These are phyloP conservation scores for Trametes sp. DNA, from an alignment of 1,284 basidiomycete genomes.

Conservation along the genomic window DNA sequence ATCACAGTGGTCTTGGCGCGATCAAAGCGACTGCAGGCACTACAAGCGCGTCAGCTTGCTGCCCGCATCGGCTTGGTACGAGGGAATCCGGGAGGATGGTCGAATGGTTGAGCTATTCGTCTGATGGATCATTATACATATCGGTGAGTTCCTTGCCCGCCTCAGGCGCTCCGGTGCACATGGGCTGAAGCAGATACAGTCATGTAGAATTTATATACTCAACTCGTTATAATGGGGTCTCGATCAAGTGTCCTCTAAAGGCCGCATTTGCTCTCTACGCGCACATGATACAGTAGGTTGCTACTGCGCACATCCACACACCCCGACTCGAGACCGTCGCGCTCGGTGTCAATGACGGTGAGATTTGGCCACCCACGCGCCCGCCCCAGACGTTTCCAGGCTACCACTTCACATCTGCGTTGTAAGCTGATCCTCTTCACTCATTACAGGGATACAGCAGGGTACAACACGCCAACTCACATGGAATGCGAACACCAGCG, in stretches of 20 bases:
- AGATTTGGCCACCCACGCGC: not conserved
- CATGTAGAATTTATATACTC: not conserved
- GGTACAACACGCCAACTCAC: too few relatives aligned
- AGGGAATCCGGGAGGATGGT: conserved; percentile 38
- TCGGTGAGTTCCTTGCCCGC: conserved; percentile 11
- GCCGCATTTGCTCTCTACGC: not conserved
- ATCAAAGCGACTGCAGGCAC: conserved; percentile 69
- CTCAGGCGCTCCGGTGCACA: too few relatives aligned
- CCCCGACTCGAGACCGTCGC: not conserved
- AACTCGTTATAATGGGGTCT: not conserved
- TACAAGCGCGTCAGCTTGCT: conserved; percentile 83
- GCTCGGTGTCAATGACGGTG: not conserved
- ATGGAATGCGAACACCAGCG: too few relatives aligned
- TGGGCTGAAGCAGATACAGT: not conserved
- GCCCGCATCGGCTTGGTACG: conserved; percentile 77
- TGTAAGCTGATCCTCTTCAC: too few relatives aligned
- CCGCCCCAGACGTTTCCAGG: too few relatives aligned
- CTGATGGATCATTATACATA: not conserved
- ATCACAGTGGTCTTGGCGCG: conserved; percentile 72
- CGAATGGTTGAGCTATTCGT: conserved; percentile 22
- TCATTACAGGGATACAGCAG: too few relatives aligned
- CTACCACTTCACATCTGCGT: not conserved
- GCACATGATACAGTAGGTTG: not conserved
- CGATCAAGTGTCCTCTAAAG: too few relatives aligned
- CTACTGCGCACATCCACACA: not conserved